Base-by-base conservation (phyloP, 108 stramenopile species). In the Conticribra guillardii region DNA sequence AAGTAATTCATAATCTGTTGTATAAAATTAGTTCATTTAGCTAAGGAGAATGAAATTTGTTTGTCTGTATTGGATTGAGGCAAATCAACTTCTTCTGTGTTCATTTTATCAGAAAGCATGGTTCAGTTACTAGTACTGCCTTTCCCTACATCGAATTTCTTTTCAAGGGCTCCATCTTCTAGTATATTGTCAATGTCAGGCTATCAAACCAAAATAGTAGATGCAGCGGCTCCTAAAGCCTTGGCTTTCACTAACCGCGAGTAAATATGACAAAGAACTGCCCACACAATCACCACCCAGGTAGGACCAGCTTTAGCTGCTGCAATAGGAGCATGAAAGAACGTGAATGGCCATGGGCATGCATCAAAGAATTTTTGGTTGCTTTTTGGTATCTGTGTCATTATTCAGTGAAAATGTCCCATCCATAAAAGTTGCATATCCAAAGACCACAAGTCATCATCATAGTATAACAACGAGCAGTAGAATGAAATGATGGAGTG, bases 261-360 rank as follows among this genome's bases (percentile, higher is more conserved):
- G 28, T 67, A 74, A n/a, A 74, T 0, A 19, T 67, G 59, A 46
- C 76, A 83, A 5, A 80, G 24, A 14, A 21, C 51, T 19, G 53
- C 48, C 74, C 77, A 83, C 18, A 60, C 37, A 46, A 82, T n/a
- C 15, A 72, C 55, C 2, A 67, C 47, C 60, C 74, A 79, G 23
- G 84, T 85, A 18, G 76, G 60, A 52, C 70, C 46, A 71, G 82
- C 81, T 60, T 71, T 79, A 19, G 82, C 32, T 21, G 73, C 73
- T 62, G 79, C 68, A 18, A 54, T 70, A 4, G 79, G 79, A 67
- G 80, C 81, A 54, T 86, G 85, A 47, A 81, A 83, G 37, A 83
- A 81, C 11, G 82, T 83, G 60, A 86, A 86, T 22, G 85, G 85
- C 85, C 85, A 86, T 15, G 85, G 85, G 31, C 85, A 86, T 65